A percentile compares a stretch with the other conserved stretches of the same genome.
Conservation (phyloP, 768 basidiomycete species). For the Lactifluus piperatus region DNA sequence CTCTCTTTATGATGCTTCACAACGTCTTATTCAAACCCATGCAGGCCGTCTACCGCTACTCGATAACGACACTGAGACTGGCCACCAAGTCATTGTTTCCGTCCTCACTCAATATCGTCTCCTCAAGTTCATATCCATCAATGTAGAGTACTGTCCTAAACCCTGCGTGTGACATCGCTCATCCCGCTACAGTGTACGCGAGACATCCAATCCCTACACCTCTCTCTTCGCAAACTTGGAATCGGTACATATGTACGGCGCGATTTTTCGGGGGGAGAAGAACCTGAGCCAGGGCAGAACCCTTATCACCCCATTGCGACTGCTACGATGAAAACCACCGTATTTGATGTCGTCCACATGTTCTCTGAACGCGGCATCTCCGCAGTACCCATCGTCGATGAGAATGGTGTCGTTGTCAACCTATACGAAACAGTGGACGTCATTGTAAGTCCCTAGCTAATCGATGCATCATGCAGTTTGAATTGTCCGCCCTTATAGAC, state of each 20-base stretch:
- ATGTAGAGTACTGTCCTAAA: slow-evolving; percentile 44
- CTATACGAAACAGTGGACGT: slow-evolving; percentile 99
- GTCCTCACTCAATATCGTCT: slow-evolving; percentile 97
- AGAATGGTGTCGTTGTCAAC: slow-evolving; percentile 88
- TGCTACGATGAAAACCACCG: slow-evolving; percentile 82
- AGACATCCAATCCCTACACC: slow-evolving; percentile 74
- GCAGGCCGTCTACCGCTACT: slow-evolving; percentile 91
- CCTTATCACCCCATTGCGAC: slow-evolving; percentile 89
- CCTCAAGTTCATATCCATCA: slow-evolving; percentile 96
- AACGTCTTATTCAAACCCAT: slow-evolving; percentile 87
- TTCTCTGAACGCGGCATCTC: slow-evolving; percentile 94
- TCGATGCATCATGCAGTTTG: background rate
- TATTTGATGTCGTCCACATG: slow-evolving; percentile 98
- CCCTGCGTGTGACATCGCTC: background rate
- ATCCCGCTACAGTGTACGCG: slow-evolving; percentile 57
- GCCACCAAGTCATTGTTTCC: slow-evolving; percentile 90
- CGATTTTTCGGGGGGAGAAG: slow-evolving; percentile 40
- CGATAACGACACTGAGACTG: slow-evolving; percentile 87
- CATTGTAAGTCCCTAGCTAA: slow-evolving; percentile 53
- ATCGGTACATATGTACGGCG: slow-evolving; percentile 83
- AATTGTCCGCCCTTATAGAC: slow-evolving; percentile 43
- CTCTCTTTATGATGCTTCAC: slow-evolving; percentile 84
- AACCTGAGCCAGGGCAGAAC: slow-evolving; percentile 45
- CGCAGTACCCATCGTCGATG: slow-evolving; percentile 93
- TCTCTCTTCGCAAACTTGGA: slow-evolving; percentile 74